These are phyloP conservation scores for Wallacemonas rigidus DNA, from an alignment of 208 protist species.

Conservation along the genomic window DNA sequence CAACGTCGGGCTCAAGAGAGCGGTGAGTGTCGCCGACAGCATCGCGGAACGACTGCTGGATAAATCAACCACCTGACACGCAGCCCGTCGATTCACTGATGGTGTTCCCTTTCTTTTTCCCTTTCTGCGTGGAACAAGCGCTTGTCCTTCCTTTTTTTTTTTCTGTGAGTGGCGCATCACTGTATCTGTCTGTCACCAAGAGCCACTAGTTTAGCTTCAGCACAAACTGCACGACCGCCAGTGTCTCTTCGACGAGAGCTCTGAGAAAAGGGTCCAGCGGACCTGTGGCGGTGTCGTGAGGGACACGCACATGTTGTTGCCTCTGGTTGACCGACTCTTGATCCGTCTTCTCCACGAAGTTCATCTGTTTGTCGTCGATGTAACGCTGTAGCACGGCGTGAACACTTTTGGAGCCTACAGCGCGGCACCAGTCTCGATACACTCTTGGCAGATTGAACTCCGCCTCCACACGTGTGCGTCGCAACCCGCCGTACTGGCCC, in stretches of 20 bases:
- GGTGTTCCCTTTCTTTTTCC: too few relatives aligned
- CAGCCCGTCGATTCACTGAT: too few relatives aligned
- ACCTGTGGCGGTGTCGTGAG: neutral
- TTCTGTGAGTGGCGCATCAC: neutral
- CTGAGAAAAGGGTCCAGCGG: constrained; percentile 48
- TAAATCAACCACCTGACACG: too few relatives aligned
- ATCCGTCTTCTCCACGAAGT: neutral
- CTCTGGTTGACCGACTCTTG: neutral
- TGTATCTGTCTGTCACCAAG: constrained; percentile 1
- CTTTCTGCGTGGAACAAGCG: too few relatives aligned
- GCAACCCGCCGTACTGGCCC: neutral
- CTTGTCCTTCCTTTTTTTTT: too few relatives aligned
- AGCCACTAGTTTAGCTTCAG: neutral
- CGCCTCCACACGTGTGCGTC: constrained; percentile 41
- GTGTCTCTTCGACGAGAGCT: constrained; percentile 48
- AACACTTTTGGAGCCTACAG: neutral
- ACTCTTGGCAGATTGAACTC: constrained; percentile 57
- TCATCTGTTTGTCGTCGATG: neutral
- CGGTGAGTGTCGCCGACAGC: too few relatives aligned
- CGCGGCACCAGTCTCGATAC: constrained; percentile 31
- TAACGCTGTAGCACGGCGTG: constrained; percentile 2
- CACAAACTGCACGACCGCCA: constrained; percentile 62
- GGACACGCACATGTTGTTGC: neutral
- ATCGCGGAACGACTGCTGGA: too few relatives aligned
- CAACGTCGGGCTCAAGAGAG: too few relatives aligned